Evolutionary conservation across 2,329 filamentous ascomycete species (phyloP).

Genomic region (Xylaria sp.): DNA sequence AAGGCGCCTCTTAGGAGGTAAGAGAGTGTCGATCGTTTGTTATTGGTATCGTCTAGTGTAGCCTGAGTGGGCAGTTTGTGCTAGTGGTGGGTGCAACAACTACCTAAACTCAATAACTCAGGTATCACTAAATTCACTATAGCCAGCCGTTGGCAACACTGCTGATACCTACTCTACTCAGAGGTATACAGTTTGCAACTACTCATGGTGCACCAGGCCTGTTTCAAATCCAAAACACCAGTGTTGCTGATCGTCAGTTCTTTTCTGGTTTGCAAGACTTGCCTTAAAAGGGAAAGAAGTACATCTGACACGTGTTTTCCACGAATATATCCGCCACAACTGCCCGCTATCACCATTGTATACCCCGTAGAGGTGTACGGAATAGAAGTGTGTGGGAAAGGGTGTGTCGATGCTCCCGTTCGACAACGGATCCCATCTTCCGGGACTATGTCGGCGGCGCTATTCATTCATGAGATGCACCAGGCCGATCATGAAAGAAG

Average conservation of each 20-base stretch:
- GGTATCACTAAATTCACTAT: slow-evolving; percentile 18
- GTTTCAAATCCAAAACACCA: slow-evolving; percentile 38
- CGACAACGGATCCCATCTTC: slow-evolving; percentile 29
- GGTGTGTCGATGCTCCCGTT: neutral
- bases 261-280: slow-evolving; percentile 18
- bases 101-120: neutral
- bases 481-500: slow-evolving; percentile 11
- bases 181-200: neutral
- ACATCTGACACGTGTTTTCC: slow-evolving; percentile 30
- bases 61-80: neutral
- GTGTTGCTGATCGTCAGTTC: slow-evolving; percentile 22
- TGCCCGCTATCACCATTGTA: neutral
- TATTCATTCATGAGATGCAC: neutral
- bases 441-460: slow-evolving; percentile 30
- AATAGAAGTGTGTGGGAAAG: neutral
- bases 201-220: neutral
- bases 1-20: neutral
- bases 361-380: neutral
- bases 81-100: neutral
- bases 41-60: too few species aligned
- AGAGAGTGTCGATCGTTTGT: slow-evolving; percentile 16
- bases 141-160: slow-evolving; percentile 15
- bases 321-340: slow-evolving; percentile 21
- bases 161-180: neutral
- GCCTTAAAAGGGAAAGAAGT: slow-evolving; percentile 27